Evolutionary conservation across 495 filamentous ascomycete genomes (phyloP), one percentile per base, ranked within the genome.

Genomic region (Xylaria cubensis): DNA sequence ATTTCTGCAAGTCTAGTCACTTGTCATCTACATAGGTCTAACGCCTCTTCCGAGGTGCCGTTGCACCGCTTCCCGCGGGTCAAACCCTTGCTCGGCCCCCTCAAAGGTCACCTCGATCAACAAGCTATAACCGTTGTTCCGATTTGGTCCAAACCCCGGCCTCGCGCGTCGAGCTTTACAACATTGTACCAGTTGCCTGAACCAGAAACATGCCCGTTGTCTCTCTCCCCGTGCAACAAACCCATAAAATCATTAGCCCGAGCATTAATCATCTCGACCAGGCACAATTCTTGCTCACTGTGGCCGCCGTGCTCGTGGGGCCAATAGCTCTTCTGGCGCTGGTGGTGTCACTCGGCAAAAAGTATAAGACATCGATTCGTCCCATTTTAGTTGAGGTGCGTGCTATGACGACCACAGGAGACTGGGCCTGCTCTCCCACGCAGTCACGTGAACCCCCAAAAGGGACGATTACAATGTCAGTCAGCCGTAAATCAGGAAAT

Each of bases 151-250:
- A 71, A 69, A 71, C 73, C 73, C 75, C 72, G 77, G 69, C 63
- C 74, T 73, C 71, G 66, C 76, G 74, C 70, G 74, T 73, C 65
- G 73, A 77, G 74, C 72, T 68, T 72, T 67, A 68, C 73, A 74
- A 61, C 69, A 73, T 58, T 53, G 64, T 74, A 76, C 66, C 74
- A 74, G 70, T 78, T 76, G 70, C 75, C 74, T 65, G 67, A 78
- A 79, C 65, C 74, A 76, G 80, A 76, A 82, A 78, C 63, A 86
- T 85, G 83, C 83, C 84, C 73, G 77, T 77, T 76, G 73, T 83
- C 72, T 81, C 75, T 76, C 73, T 77, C 72, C 74, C 77, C 69
- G 71, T 79, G 44, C 78, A 78, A 73, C 75, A 75, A 69, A 68
- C 76, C 70, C 76, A 77, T 78, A 77, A 78, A 72, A 79, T 77